Base-by-base conservation (phyloP, 2,329 filamentous ascomycete genomes). In the Nothomitra cinnamomea region DNA sequence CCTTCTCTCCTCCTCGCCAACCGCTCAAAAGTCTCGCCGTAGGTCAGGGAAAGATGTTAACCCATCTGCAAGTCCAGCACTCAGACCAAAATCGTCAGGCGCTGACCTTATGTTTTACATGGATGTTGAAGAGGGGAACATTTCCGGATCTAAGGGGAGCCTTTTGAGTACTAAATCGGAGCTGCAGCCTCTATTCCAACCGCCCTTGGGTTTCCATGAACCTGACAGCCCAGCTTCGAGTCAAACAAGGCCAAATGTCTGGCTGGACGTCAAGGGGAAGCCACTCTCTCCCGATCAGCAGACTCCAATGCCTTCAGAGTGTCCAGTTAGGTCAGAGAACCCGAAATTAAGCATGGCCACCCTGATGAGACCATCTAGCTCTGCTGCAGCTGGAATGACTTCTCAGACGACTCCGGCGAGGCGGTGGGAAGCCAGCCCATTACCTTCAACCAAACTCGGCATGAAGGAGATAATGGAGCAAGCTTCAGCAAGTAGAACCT, bases 41-140 rank as follows among this genome's bases (percentile, higher is more conserved):
- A 65, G 62, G 25, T 64, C 66, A 4, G 67, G 70, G 1, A 71
- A 65, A 55, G 69, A 66, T 57, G 60, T 59, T 0, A 71, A 74
- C 53, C 77, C 71, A 55, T 70, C 70, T 1, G 77, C 72, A 54
- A 86, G 80, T 54, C 87, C 87, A 1, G 72, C 70, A 17, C 70
- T 92, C 45, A 81, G 78, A 53, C 74, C 83, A 1, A 87, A 80
- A 61, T 75, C 74, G 19, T 89, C 84, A 0, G 71, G 75, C 1
- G 75, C 74, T 38, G 89, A 95, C 60, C 74, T 95, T 53, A 94
- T 95, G 66, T 95, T 95, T 63, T 80, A 87, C 58, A 95, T 95
- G 88, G 90, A 95, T 10, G 28, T 5, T 55, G 88, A 94, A 38
- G 87, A 88, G 43, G 75, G 74, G 54, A 58, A 65, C 15, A 61